phyloP scores from a whole-genome alignment of 805 yeast genomes.

The Suhomyces sp. region DNA sequence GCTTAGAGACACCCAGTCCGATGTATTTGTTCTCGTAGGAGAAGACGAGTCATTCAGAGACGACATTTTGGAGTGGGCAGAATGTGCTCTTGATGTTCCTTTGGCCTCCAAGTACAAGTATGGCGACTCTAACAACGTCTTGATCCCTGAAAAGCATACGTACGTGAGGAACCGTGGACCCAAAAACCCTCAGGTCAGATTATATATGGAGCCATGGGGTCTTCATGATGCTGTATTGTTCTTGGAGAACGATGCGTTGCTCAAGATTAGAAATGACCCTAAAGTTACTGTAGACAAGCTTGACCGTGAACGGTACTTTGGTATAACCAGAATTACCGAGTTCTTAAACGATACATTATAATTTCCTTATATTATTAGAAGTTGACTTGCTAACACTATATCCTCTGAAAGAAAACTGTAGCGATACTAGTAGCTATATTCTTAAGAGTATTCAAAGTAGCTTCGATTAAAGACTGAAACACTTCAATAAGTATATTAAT shows the following conservation, averaged over 20 bases:
- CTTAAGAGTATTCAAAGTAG: too few species aligned
- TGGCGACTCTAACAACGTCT: conserved; percentile 23
- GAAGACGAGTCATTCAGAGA: conserved; percentile 44
- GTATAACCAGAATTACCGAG: conserved; percentile 20
- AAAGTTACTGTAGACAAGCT: conserved; percentile 3
- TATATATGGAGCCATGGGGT: conserved; percentile 36
- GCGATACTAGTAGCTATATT: too few species aligned
- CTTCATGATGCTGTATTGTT: conserved; percentile 30
- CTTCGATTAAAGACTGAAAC: too few species aligned
- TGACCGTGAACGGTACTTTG: conserved; percentile 16
- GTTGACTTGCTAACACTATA: too few species aligned
- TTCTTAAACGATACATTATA: conserved; percentile 23
- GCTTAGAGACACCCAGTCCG: conserved; percentile 21
- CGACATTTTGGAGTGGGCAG: conserved; percentile 34
- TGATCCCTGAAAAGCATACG: conserved; percentile 16
- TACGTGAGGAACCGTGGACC: conserved; percentile 16
- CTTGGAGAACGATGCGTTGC: conserved; percentile 23
- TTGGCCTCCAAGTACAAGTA: conserved; percentile 17
- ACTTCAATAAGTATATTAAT: too few species aligned
- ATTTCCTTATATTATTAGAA: background rate
- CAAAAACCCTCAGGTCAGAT: conserved; percentile 19
- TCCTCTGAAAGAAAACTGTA: background rate
- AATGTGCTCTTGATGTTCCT: conserved; percentile 30
- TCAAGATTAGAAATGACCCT: conserved; percentile 9
- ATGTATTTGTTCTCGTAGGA: conserved; percentile 33